Base-by-base conservation (phyloP, 768 basidiomycete species). In the Psilocybe tampanensis region DNA sequence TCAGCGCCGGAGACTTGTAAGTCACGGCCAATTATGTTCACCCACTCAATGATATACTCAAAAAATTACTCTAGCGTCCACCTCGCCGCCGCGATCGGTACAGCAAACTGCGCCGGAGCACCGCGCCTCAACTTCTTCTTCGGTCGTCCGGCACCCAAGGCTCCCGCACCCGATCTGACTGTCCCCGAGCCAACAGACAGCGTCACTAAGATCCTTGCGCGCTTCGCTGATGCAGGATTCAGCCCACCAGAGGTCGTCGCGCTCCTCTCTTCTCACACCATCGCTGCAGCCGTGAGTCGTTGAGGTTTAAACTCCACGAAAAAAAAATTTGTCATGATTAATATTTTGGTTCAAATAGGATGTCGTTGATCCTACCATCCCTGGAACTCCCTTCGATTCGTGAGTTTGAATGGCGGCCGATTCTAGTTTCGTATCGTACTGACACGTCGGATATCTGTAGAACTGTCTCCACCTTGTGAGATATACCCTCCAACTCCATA, bases 361-460 rank as follows among this genome's bases (percentile, higher is more conserved):
- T 54, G 50, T 60, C 13, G 61, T 72, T 21, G 69, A 72, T 59
- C 44, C 54, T 13, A 51, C 66, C 21, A 60, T 63, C 44, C 59
- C 68, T n/a, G 68, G 69, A 44, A 68, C 70, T 19, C 72, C 75
- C 0, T 76, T 77, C 61, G 75, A 77, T 56, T 72, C 72, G 44
- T 59, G 29, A 39, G 60, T 52, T 15, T 39, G n/a, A n/a, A 5
- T n/a, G 13, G 4, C 5, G 15, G 33, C 4, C n/a, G 36, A 21
- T 23, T 9, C 7, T 3, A 39, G 11, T 8, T 42, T 4, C 17
- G 7, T 1, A 43, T 18, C n/a, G 3, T 3, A 39, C 21, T 36
- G 15, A 21, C 41, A 4, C n/a, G 12, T 39, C 15, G 36, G 12
- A 39, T 9, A 44, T 26, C 17, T 34, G 23, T n/a, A 60, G 59